Conservation (phyloP, 108 stramenopile species). For the Cafeteria roenbergensis region DNA sequence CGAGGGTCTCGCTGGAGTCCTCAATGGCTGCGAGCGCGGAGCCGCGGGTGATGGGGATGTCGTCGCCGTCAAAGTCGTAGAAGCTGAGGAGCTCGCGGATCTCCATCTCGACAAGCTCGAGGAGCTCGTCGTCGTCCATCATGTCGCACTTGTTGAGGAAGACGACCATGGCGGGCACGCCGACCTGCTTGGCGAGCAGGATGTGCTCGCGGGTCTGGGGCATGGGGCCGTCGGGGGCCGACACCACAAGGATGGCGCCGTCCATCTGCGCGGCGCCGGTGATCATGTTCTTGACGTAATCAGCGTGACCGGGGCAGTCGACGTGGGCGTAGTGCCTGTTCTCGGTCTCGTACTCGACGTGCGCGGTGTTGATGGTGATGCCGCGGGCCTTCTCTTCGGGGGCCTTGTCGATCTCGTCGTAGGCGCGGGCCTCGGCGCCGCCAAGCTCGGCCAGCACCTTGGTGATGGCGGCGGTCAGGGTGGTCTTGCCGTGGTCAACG, state of each 20-base stretch:
- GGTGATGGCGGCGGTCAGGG: constrained; percentile 95
- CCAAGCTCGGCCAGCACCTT: constrained; percentile 80
- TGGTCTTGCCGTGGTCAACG: constrained; percentile 99
- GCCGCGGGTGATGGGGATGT: constrained; percentile 84
- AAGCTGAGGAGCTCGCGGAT: constrained; percentile 88
- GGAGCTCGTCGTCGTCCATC: constrained; percentile 92
- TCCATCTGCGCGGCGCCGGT: constrained; percentile 99
- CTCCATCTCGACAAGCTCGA: constrained; percentile 99
- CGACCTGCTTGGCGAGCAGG: constrained; percentile 91
- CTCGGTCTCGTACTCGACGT: constrained; percentile 78
- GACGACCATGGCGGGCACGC: constrained; percentile 89
- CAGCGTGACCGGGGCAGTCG: constrained; percentile 98
- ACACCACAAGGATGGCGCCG: constrained; percentile 92
- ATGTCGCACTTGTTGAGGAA: constrained; percentile 95
- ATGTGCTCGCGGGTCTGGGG: constrained; percentile 99
- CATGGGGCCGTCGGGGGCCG: constrained; percentile 98
- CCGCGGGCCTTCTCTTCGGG: constrained; percentile 94
- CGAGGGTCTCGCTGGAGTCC: constrained; percentile 67
- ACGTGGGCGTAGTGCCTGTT: constrained; percentile 96
- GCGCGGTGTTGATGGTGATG: constrained; percentile 84
- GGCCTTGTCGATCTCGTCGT: constrained; percentile 83
- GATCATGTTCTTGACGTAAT: constrained; percentile 99
- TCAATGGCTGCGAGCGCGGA: constrained; percentile 93
- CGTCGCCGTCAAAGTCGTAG: constrained; percentile 90
- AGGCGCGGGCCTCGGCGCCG: constrained; percentile 47